Conservation (phyloP, 2,329 filamentous ascomycete species). For the Cytospora piceae region DNA sequence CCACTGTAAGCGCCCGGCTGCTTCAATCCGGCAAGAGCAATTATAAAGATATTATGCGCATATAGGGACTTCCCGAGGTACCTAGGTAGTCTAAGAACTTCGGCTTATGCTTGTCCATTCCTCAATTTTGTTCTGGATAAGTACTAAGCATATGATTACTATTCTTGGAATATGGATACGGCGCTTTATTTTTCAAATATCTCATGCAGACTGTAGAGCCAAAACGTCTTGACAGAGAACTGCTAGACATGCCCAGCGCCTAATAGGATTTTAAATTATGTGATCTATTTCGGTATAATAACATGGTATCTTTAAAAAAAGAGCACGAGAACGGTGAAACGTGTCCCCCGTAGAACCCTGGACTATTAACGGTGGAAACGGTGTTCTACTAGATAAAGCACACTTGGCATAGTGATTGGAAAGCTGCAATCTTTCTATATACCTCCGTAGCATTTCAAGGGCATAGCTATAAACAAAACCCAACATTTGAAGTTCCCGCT, state of each 20-base stretch:
- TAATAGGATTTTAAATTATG: background rate
- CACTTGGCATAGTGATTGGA: background rate
- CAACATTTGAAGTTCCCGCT: background rate
- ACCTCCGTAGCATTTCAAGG: background rate
- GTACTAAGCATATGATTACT: background rate
- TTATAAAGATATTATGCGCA: too few species aligned
- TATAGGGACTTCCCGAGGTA: too few species aligned
- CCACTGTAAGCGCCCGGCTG: too few species aligned
- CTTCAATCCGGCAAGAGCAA: too few species aligned
- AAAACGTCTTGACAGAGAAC: background rate
- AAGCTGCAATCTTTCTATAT: background rate
- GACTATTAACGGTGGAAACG: constrained; percentile 9
- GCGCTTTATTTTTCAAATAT: background rate
- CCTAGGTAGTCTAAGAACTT: too few species aligned
- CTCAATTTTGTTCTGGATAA: background rate
- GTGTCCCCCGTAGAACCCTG: constrained; percentile 4
- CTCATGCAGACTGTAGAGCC: background rate
- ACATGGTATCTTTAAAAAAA: background rate
- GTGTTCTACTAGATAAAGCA: background rate
- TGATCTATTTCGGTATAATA: background rate
- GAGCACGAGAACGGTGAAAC: background rate
- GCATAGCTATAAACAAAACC: background rate
- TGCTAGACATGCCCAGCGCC: background rate
- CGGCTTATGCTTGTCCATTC: too few species aligned
- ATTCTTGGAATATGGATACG: background rate